These are phyloP conservation scores for Theobroma grandiflorum DNA, from an alignment of 441 rosid species.

Conservation along the genomic window DNA sequence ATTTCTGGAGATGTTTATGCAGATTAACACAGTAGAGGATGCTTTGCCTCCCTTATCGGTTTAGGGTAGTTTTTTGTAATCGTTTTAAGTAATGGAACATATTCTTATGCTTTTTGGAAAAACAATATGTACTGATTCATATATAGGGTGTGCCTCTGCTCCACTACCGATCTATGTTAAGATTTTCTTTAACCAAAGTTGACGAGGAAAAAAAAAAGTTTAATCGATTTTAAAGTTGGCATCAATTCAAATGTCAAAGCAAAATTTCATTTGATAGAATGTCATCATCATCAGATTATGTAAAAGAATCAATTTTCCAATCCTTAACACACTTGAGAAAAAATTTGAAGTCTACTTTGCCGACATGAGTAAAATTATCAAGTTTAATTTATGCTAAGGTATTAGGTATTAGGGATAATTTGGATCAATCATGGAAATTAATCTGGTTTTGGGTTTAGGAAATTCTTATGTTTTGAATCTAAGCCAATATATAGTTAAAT, in stretches of 20 bases:
- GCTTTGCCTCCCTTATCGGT: too few species aligned
- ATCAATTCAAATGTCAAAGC: slow-evolving; percentile 17
- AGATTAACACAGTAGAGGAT: too few species aligned
- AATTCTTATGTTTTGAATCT: not conserved
- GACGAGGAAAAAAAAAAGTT: not conserved
- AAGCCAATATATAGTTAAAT: not conserved
- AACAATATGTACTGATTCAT: too few species aligned
- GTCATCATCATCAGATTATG: not conserved
- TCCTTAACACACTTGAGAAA: not conserved
- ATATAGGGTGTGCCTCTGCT: too few species aligned
- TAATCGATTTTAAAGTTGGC: not conserved
- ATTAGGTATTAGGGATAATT: not conserved
- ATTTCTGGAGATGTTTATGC: too few species aligned
- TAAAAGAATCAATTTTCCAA: not conserved
- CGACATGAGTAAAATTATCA: not conserved
- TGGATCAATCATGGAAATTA: not conserved
- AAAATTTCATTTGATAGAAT: not conserved
- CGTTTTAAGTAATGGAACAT: too few species aligned
- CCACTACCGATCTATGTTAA: too few species aligned
- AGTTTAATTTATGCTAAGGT: not conserved
- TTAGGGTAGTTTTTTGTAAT: too few species aligned
- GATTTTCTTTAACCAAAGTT: not conserved
- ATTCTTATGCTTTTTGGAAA: too few species aligned
- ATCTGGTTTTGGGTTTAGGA: not conserved
- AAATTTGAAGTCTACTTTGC: not conserved